phyloP scores from a whole-genome alignment of 2,329 filamentous ascomycete species.

The Cladobotryum protrusum region DNA sequence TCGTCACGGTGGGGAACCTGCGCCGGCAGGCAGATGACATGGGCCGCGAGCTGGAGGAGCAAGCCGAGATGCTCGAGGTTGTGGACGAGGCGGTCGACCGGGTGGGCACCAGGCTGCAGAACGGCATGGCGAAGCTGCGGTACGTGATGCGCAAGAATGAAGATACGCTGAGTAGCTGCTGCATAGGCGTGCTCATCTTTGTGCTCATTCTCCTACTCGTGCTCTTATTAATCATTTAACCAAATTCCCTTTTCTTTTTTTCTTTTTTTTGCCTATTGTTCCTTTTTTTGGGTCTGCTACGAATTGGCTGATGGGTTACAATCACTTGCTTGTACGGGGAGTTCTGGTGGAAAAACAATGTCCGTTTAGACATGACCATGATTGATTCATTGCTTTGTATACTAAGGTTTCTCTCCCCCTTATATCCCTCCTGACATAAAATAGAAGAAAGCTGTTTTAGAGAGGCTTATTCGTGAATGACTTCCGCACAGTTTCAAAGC shows the following conservation, averaged over 20 bases:
- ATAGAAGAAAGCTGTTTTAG: neutral
- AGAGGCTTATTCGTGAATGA: neutral
- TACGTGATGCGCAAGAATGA: slow-evolving; percentile 85
- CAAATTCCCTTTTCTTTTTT: neutral
- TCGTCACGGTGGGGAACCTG: slow-evolving; percentile 85
- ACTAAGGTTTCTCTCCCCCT: too few relatives aligned
- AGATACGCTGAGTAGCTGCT: slow-evolving; percentile 81
- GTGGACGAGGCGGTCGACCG: slow-evolving; percentile 81
- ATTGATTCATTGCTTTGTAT: neutral
- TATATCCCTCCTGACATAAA: neutral
- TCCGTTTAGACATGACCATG: neutral
- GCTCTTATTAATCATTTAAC: slow-evolving; percentile 59
- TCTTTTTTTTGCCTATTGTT: neutral
- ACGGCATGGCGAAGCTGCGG: slow-evolving; percentile 78
- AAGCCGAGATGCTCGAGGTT: slow-evolving; percentile 79
- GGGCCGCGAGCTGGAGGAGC: slow-evolving; percentile 93
- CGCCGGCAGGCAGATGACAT: slow-evolving; percentile 89
- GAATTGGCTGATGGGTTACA: too few relatives aligned
- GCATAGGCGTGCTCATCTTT: slow-evolving; percentile 81
- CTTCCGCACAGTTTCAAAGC: too few relatives aligned
- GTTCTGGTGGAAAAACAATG: neutral
- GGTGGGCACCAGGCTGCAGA: slow-evolving; percentile 78
- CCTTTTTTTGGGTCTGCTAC: neutral
- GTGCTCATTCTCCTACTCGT: slow-evolving; percentile 83
- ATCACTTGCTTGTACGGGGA: neutral